Evolutionary conservation across 2,329 filamentous ascomycete genomes (phyloP).

Genomic region (Polychaeton citri): DNA sequence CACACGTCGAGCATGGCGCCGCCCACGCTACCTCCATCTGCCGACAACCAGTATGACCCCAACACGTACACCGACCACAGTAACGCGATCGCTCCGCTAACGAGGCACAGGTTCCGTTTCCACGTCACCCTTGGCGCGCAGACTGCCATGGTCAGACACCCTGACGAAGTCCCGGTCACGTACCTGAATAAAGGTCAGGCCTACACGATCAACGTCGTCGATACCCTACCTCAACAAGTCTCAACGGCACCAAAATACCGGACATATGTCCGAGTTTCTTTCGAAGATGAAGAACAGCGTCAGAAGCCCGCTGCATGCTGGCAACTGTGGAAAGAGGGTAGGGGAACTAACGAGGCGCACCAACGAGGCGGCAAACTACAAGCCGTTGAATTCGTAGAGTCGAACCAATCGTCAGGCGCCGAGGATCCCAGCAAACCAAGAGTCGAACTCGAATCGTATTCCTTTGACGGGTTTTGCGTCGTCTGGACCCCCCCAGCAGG

Average conservation of each 20-base stretch:
- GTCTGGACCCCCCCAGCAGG: slow-evolving; percentile 61
- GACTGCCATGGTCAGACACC: slow-evolving; percentile 86
- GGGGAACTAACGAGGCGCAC: slow-evolving; percentile 90
- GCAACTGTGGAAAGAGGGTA: slow-evolving; percentile 91
- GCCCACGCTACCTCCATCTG: slow-evolving; percentile 24
- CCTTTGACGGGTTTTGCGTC: slow-evolving; percentile 89
- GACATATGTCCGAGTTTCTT: slow-evolving; percentile 88
- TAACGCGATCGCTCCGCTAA: slow-evolving; percentile 9
- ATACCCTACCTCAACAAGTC: slow-evolving; percentile 53
- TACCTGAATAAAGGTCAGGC: slow-evolving; percentile 97
- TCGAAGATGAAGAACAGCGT: slow-evolving; percentile 89
- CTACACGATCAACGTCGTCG: slow-evolving; percentile 73
- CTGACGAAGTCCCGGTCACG: slow-evolving; percentile 88
- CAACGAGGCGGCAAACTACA: slow-evolving; percentile 84
- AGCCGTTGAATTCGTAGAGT: slow-evolving; percentile 84
- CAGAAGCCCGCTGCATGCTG: slow-evolving; percentile 71
- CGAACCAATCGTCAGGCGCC: slow-evolving; percentile 40
- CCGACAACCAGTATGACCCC: slow-evolving; percentile 1
- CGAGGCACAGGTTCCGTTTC: slow-evolving; percentile 58
- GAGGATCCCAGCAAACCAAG: slow-evolving; percentile 33
- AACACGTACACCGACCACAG: not conserved
- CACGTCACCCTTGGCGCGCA: slow-evolving; percentile 83
- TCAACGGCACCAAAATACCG: slow-evolving; percentile 58
- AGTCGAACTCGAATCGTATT: slow-evolving; percentile 45
- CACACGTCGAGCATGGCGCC: slow-evolving; percentile 32